Percentiles rank a stretch among this genome's conserved stretches.
Conservation (phyloP, 2,329 filamentous ascomycete genomes). For the Ascochyta fabae region DNA sequence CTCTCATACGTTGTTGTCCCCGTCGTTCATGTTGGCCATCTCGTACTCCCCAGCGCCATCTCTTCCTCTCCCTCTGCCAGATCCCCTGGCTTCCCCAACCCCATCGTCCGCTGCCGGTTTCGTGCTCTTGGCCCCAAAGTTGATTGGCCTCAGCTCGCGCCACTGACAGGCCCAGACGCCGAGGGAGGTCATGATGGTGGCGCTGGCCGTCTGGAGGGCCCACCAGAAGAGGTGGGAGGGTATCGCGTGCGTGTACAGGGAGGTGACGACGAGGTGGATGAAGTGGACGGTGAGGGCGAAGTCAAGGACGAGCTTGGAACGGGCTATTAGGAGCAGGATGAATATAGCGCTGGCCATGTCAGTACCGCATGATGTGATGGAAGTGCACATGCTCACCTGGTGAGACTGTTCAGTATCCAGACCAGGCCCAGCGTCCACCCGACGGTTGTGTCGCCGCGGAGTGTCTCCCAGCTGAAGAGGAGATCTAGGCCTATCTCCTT, state of each 20-base stretch:
- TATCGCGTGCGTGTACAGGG: slow-evolving; percentile 77
- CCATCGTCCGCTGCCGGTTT: slow-evolving; percentile 48
- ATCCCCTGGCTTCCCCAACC: slow-evolving; percentile 49
- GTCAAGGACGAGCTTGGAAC: slow-evolving; percentile 93
- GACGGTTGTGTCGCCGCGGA: slow-evolving; percentile 71
- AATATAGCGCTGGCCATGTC: slow-evolving; percentile 71
- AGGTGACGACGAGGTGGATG: slow-evolving; percentile 78
- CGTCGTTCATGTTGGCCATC: slow-evolving; percentile 54
- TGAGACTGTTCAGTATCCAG: slow-evolving; percentile 70
- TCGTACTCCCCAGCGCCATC: slow-evolving; percentile 58
- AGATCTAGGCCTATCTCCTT: slow-evolving; percentile 64
- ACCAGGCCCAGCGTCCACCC: slow-evolving; percentile 73
- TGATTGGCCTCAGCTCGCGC: slow-evolving; percentile 86
- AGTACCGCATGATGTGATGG: too few species aligned
- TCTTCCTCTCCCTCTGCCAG: slow-evolving; percentile 49
- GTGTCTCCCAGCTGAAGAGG: slow-evolving; percentile 67
- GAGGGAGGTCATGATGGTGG: slow-evolving; percentile 69
- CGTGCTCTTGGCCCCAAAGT: slow-evolving; percentile 68
- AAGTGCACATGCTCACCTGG: slow-evolving; percentile 59
- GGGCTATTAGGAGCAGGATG: slow-evolving; percentile 81
- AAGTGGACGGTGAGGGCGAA: slow-evolving; percentile 90
- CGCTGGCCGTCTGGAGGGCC: slow-evolving; percentile 68
- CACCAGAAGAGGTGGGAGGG: slow-evolving; percentile 89
- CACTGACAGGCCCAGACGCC: slow-evolving; percentile 93
- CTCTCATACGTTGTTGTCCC: slow-evolving; percentile 45